Conservation (phyloP, 768 basidiomycete species). For the Tulasnella sp. region DNA sequence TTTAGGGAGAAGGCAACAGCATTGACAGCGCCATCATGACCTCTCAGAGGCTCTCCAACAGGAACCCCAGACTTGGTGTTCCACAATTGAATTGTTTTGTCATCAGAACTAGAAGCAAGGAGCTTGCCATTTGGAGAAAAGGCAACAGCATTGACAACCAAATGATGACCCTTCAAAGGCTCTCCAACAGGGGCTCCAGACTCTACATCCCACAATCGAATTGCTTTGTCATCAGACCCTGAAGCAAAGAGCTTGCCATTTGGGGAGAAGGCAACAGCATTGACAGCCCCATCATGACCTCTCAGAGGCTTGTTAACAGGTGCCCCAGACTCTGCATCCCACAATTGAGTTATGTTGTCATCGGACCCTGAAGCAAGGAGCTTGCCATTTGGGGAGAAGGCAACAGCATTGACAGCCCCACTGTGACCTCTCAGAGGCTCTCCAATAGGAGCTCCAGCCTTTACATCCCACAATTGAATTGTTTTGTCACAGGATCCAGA, state of each 20-base stretch:
- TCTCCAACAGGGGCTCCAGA: neutral
- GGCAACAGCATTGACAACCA: neutral
- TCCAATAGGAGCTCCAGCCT: too few species aligned
- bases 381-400: neutral
- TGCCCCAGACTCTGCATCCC: neutral
- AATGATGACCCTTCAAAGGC: neutral
- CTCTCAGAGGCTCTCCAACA: too few species aligned
- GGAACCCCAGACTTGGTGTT: too few species aligned
- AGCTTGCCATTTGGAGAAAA: neutral
- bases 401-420: neutral
- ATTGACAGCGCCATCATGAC: neutral
- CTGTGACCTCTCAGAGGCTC: too few species aligned
- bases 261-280: neutral
- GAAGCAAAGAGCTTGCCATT: neutral
- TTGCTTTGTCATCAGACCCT: neutral
- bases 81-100: neutral
- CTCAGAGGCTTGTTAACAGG: neutral
- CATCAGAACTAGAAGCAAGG: neutral
- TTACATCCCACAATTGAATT: too few species aligned
- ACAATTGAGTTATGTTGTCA: neutral
- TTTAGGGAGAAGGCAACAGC: neutral
- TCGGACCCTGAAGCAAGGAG: slow-evolving; percentile 7
- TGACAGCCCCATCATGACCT: neutral
- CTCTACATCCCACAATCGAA: neutral
- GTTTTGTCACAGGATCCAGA: too few species aligned